Conservation (phyloP, 352 stramenopile species). For the Phytophthora rubi region DNA sequence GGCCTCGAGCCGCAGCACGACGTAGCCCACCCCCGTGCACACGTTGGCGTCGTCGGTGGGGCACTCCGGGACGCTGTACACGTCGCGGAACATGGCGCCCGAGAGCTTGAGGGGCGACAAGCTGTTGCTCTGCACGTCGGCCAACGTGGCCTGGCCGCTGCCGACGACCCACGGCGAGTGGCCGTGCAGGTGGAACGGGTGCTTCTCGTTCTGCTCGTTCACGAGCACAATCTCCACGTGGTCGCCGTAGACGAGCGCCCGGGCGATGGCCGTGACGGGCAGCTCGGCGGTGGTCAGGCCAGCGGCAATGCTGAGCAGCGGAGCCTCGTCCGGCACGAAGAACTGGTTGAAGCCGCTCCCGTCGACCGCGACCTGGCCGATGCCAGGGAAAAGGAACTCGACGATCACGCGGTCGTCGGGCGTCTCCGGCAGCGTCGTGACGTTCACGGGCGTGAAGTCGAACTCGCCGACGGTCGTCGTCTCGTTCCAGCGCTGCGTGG, state of each 20-base stretch:
- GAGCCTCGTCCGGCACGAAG: slow-evolving; percentile 22
- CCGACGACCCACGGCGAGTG: slow-evolving; percentile 47
- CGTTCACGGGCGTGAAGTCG: slow-evolving; percentile 29
- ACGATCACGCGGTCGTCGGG: slow-evolving; percentile 31
- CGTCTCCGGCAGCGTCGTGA: slow-evolving; percentile 10
- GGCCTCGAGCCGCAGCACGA: slow-evolving; percentile 33
- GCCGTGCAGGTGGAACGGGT: slow-evolving; percentile 52
- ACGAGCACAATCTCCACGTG: slow-evolving; percentile 38
- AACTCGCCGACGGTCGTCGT: slow-evolving; percentile 31
- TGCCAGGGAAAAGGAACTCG: slow-evolving; percentile 28
- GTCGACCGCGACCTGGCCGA: slow-evolving; percentile 34
- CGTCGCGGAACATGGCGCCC: slow-evolving; percentile 34
- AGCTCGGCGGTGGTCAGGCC: slow-evolving; percentile 26
- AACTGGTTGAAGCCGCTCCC: slow-evolving; percentile 25
- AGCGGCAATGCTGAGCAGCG: slow-evolving; percentile 32
- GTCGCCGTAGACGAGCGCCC: slow-evolving; percentile 9
- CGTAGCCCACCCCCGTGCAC: slow-evolving; percentile 28
- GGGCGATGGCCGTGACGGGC: slow-evolving; percentile 19
- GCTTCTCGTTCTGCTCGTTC: slow-evolving; percentile 35
- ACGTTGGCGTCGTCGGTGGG: slow-evolving; percentile 7
- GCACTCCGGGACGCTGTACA: slow-evolving; percentile 36
- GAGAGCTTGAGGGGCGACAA: slow-evolving; percentile 29
- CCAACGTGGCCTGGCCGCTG: slow-evolving; percentile 27
- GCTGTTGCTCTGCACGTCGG: slow-evolving; percentile 10
- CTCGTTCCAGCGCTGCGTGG: slow-evolving; percentile 15